Evolutionary conservation across 176 grass and related monocot species (phyloP), one percentile per base, ranked within the genome.

Genomic region (Themeda triandra): DNA sequence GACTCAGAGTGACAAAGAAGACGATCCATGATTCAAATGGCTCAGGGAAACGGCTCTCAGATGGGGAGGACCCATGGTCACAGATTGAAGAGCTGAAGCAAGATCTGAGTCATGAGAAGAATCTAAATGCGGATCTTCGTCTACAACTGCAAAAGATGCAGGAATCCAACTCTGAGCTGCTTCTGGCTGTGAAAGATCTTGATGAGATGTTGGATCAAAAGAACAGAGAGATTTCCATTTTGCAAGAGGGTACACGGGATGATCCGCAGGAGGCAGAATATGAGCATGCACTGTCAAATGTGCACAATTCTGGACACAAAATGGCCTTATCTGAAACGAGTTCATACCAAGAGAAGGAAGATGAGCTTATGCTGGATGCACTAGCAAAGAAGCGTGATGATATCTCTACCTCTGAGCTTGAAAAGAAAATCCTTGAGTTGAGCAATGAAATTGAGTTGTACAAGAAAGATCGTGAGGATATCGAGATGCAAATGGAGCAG

Each of bases 401-500:
- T 18, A 59, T 79, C 24, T 44, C 68, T 56, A 85, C 70, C 37
- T 83, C 79, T 69, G 86, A 87, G 60, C 60, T 92, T 70, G 86
- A 96, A 83, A 92, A 94, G 82, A 99, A 94, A 74, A 90, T 95
- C 83, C 25, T 89, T 29, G 93, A 94, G 69, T 77, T 96, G 82
- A 96, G 71, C 32, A 91, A 81, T 71, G 97, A 94, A 84, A 80
- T 94, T 21, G 93, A 96, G 63, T 69, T 96, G 74, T 99, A 94
- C 83, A 96, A 82, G 80, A 94, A 96, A 81, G 97, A 99, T 13
- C 87, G 92, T 54, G 93, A 99, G 76, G 97, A 99, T 23, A 73
- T 96, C 0, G 91, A 94, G 82, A 94, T 99, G 93, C 97, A 99
- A 86, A 96, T 99, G 92, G 97, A 99, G 76, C 97, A 96, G 76